Evolutionary conservation across 2,329 filamentous ascomycete genomes (phyloP).

Genomic region (Alternaria burnsii): DNA sequence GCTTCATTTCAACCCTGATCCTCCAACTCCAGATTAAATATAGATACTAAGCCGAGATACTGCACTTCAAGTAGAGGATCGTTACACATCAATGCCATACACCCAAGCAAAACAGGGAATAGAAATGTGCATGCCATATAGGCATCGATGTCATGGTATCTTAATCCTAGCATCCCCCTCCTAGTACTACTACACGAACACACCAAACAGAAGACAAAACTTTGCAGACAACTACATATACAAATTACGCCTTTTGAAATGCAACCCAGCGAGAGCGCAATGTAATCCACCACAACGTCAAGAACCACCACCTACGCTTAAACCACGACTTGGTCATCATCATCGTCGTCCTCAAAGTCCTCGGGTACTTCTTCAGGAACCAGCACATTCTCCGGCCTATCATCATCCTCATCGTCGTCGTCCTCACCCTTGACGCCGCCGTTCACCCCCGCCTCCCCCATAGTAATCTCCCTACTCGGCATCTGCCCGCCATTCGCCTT

Average conservation of each 20-base stretch:
- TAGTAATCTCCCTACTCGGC: constrained; percentile 47
- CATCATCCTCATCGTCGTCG: constrained; percentile 36
- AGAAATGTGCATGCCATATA: no score
- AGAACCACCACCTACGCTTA: neutral
- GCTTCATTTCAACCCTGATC: no score
- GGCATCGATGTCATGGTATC: neutral
- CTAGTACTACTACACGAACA: neutral
- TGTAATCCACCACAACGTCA: neutral
- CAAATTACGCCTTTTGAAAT: neutral
- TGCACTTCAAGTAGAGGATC: no score
- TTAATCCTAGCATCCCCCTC: neutral
- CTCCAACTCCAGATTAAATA: no score
- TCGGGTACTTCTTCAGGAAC: constrained; percentile 22
- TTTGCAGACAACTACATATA: neutral
- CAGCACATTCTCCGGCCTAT: constrained; percentile 44
- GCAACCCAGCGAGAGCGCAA: neutral
- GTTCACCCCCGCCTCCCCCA: constrained; percentile 44
- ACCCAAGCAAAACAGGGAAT: no score
- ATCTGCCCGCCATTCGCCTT: constrained; percentile 53
- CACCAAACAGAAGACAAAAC: neutral
- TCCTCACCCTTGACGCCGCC: constrained; percentile 31
- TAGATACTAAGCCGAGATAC: no score
- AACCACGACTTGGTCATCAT: neutral
- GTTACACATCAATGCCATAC: no score
- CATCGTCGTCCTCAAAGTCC: constrained; percentile 13